Evolutionary conservation across 2,329 filamentous ascomycete species (phyloP), one percentile per base, ranked within the genome.

Genomic region (Stachybotrys elegans): DNA sequence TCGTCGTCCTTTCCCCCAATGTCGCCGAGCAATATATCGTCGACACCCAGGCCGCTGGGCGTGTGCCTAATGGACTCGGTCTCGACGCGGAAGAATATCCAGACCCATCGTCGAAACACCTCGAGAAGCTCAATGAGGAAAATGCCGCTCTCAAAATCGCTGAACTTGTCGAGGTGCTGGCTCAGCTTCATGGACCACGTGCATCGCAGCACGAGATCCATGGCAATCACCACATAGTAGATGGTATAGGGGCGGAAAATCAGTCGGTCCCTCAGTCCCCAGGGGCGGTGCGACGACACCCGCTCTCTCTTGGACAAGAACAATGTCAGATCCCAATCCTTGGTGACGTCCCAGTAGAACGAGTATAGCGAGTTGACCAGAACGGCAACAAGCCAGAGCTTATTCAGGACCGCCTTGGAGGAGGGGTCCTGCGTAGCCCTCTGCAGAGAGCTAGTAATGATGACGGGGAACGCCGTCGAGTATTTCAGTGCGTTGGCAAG

Each of bases 311-410:
- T 62, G 2, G 73, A 62, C 3, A 84, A 79, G 59, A 97, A 87
- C 13, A 97, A 75, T 0, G 86, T 88, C 49, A 98, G 74, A 60
- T 97, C 93, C 93, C 93, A 98, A 72, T 98, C 93, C 69, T 91
- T 93, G 44, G 88, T 78, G 22, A 97, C 83, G 58, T 98, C 93
- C 93, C 93, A 98, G 73, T 93, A 98, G 71, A 97, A 97, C n/a
- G 86, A 90, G 68, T 95, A 98, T 36, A 86, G 72, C 13, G 88
- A 94, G 65, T 98, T 96, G 56, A 93, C 60, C 25, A 89, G 70
- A 22, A 88, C 86, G 35, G 85, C 85, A 27, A 77, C 66, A 22
- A 94, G 70, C 83, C 88, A 93, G 39, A 71, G 69, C 32, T 70
- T 71, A 61, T 79, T 76, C 45, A 79, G 59, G 1, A 61, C 57